Evolutionary conservation across 345 rosid genomes (phyloP).

Genomic region (Sisymbrium irio): DNA sequence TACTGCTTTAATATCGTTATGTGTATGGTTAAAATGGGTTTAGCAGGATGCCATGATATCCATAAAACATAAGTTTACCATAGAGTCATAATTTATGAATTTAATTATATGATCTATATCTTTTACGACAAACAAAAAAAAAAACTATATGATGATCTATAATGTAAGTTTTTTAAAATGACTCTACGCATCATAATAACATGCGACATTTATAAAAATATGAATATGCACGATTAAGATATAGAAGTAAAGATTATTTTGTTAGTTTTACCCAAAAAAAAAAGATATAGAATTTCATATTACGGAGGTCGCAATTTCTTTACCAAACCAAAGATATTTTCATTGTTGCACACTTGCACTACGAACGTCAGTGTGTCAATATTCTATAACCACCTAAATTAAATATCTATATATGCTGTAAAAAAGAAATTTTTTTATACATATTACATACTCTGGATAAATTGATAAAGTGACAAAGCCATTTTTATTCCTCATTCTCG

Average conservation of each 20-base stretch:
- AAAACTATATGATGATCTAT: too few species aligned
- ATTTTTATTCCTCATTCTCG: constrained; percentile 18
- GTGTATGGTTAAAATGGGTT: not conserved
- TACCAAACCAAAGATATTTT: not conserved
- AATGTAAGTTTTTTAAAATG: not conserved
- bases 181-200: not conserved
- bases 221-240: not conserved
- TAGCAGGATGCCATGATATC: not conserved
- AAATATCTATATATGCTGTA: not conserved
- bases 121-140: too few species aligned
- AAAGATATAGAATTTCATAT: too few species aligned
- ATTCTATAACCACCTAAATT: not conserved
- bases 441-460: constrained; percentile 15
- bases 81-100: not conserved
- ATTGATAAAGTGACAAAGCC: constrained; percentile 1
- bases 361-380: not conserved
- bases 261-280: too few species aligned
- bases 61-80: not conserved
- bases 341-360: too few species aligned
- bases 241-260: not conserved
- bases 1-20: not conserved
- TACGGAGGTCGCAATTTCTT: not conserved
- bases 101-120: too few species aligned
- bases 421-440: not conserved
- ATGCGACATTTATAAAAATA: not conserved